Conservation (phyloP, 2,329 filamentous ascomycete species). For the Rutstroemia sp. region DNA sequence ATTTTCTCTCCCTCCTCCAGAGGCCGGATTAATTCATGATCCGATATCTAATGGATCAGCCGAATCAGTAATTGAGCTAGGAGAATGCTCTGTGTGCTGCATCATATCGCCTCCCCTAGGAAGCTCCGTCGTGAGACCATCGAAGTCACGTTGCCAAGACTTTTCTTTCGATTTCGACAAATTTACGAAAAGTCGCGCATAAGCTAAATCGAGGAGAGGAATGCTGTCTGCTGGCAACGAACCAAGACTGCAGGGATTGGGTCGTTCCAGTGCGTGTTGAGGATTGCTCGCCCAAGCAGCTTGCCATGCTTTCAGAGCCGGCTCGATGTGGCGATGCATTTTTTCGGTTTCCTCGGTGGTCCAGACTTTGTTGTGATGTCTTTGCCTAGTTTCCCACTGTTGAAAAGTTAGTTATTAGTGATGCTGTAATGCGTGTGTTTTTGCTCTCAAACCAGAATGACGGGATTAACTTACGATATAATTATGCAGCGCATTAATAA, state of each 20-base stretch:
- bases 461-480: conserved; percentile 51
- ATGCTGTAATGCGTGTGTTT: too few relatives aligned
- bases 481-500: conserved; percentile 94
- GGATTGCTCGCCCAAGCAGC: conserved; percentile 84
- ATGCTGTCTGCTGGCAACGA: conserved; percentile 87
- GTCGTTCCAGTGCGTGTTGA: conserved; percentile 73
- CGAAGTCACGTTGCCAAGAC: conserved; percentile 91
- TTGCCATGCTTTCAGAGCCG: conserved; percentile 90
- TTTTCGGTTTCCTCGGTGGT: conserved; percentile 88
- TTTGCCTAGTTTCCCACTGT: conserved; percentile 82
- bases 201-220: conserved; percentile 83
- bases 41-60: conserved; percentile 12
- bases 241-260: conserved; percentile 74
- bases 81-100: conserved; percentile 61
- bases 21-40: too few relatives aligned
- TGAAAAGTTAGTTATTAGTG: too few relatives aligned
- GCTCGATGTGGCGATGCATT: conserved; percentile 93
- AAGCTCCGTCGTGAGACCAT: conserved; percentile 82
- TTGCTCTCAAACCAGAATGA: neutral
- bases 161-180: conserved; percentile 87
- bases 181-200: conserved; percentile 87
- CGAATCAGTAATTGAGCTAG: conserved; percentile 36
- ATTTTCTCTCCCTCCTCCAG: too few relatives aligned
- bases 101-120: conserved; percentile 69
- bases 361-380: conserved; percentile 84